Base-by-base conservation (phyloP, 1,284 basidiomycete genomes). In the Rhodotorula sp. region DNA sequence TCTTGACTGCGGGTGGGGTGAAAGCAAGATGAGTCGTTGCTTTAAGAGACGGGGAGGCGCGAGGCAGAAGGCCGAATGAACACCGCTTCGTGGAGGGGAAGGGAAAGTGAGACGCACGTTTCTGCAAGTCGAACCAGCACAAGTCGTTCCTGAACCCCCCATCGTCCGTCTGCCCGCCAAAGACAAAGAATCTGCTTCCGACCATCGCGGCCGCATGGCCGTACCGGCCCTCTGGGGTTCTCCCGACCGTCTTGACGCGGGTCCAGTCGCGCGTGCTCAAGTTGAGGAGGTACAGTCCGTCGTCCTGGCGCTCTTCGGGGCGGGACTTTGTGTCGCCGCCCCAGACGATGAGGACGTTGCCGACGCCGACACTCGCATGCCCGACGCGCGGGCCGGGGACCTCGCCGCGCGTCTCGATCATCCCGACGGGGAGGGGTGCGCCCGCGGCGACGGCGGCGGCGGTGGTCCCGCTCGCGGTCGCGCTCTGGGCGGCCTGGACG, bases 311-410 rank as follows among this genome's bases (percentile, higher is more conserved):
- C 77, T 96, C 94, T 21, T 86, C 85, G 21, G 88, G 86, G 72
- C 86, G 86, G 73, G 88, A 88, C 22, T 88, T 87, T 6, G 96
- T 99, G 81, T 99, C 97, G 46, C 97, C 97, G 70, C 97, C 97
- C 95, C 97, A 99, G 10, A 98, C 90, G 73, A 99, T 92, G 77
- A 99, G 86, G 60, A 98, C 95, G 79, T 92, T 94, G 82, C 92
- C 94, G 70, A 98, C 93, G 60, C 98, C 89, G 25, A 95, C 95
- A 80, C 91, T 91, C 3, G 95, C 93, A 84, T 99, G 97, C 0
- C 97, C 97, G 27, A 99, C 94, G 76, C 97, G 86, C 0, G 94
- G 89, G 25, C 89, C 88, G 0, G 97, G 97, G 29, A 92, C 85
- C 78, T 97, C 94, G 10, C 97, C 97, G 8, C 87, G 88, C 0